phyloP scores from a whole-genome alignment of 2,329 filamentous ascomycete species.

The Clarireedia homoeocarpa region DNA sequence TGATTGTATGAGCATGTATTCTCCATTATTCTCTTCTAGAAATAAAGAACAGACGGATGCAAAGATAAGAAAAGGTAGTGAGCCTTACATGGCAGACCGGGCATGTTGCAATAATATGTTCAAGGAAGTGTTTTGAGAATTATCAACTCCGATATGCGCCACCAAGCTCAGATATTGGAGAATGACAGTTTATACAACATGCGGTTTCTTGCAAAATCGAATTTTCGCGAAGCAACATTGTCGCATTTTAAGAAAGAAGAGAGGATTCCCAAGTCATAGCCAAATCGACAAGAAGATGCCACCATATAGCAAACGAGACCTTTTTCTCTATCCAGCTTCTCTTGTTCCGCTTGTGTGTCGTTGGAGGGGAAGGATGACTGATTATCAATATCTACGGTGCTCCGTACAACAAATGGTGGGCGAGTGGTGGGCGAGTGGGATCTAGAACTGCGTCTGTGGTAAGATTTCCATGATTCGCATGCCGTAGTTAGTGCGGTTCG shows the following conservation, averaged over 20 bases:
- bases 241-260: conserved; percentile 18
- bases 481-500: no score
- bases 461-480: no score
- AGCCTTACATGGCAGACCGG: conserved; percentile 46
- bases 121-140: not conserved
- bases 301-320: not conserved
- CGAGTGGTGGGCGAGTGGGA: not conserved
- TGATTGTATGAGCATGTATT: not conserved
- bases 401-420: not conserved
- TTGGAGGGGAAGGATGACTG: not conserved
- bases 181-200: conserved; percentile 18
- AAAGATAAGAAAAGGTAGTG: not conserved
- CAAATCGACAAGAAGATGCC: conserved; percentile 6
- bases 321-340: not conserved
- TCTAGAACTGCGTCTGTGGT: not conserved
- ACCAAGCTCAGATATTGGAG: conserved; percentile 19
- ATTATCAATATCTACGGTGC: not conserved
- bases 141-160: conserved; percentile 16
- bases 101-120: conserved; percentile 37
- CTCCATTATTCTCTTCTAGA: no score
- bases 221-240: conserved; percentile 28
- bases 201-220: conserved; percentile 22
- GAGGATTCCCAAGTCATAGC: conserved; percentile 18
- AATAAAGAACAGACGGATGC: not conserved
- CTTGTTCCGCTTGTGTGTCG: not conserved